These are phyloP conservation scores for Phytophthora crassamura DNA, from an alignment of 352 stramenopile genomes.

Conservation along the genomic window DNA sequence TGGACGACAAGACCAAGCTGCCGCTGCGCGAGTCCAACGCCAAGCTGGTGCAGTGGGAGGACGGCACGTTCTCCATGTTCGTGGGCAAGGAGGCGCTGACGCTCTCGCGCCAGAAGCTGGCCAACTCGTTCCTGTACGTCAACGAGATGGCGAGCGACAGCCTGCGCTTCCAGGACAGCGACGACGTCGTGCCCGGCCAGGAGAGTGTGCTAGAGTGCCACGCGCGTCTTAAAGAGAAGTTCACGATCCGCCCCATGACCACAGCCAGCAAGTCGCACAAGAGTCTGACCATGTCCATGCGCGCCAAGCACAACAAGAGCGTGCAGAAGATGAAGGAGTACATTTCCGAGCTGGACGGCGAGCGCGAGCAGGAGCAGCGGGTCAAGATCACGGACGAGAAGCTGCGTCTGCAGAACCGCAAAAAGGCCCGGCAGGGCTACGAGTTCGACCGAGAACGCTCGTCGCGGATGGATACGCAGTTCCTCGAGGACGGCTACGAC, in stretches of 20 bases:
- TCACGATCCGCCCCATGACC: conserved; percentile 89
- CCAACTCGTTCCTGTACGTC: conserved; percentile 88
- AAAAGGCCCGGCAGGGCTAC: conserved; percentile 84
- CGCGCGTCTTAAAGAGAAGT: conserved; percentile 79
- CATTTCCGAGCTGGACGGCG: conserved; percentile 86
- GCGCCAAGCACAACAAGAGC: conserved; percentile 90
- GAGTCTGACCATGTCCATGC: conserved; percentile 90
- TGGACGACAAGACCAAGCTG: conserved; percentile 65
- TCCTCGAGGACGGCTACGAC: conserved; percentile 84
- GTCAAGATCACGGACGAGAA: conserved; percentile 89
- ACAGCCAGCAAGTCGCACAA: conserved; percentile 87
- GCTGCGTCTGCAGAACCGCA: conserved; percentile 84
- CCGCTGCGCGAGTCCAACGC: conserved; percentile 80
- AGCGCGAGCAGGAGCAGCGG: conserved; percentile 82
- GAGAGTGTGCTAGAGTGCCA: conserved; percentile 88
- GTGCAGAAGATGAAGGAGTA: conserved; percentile 89
- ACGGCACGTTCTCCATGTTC: conserved; percentile 88
- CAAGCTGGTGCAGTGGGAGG: conserved; percentile 88
- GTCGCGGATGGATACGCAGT: conserved; percentile 84
- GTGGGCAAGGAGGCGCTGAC: conserved; percentile 85
- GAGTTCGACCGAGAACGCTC: conserved; percentile 79
- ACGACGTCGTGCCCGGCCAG: conserved; percentile 65
- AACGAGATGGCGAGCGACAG: conserved; percentile 80
- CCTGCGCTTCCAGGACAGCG: conserved; percentile 63
- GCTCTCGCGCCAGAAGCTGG: conserved; percentile 85